Conservation (phyloP, 2,329 filamentous ascomycete genomes). For the Neocatenulostroma microsporum region DNA sequence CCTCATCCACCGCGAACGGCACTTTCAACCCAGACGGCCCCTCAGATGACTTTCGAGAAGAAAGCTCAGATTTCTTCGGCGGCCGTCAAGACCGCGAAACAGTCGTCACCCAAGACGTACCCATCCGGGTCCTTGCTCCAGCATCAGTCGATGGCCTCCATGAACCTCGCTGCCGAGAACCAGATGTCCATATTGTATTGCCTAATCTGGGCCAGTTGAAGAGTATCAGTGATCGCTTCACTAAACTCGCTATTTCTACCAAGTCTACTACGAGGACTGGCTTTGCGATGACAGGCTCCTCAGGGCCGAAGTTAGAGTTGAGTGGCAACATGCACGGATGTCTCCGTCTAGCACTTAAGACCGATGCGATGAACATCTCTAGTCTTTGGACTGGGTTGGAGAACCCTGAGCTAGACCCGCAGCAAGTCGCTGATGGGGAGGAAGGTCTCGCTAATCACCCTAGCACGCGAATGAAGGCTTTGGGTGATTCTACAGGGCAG, state of each 20-base stretch:
- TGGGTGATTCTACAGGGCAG: conserved; percentile 49
- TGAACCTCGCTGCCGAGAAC: conserved; percentile 82
- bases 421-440: conserved; percentile 59
- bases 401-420: conserved; percentile 80
- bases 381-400: conserved; percentile 78
- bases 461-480: conserved; percentile 63
- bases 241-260: conserved; percentile 58
- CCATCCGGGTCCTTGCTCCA: conserved; percentile 80
- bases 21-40: conserved; percentile 10
- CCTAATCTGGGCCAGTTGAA: conserved; percentile 84
- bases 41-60: conserved; percentile 17
- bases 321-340: conserved; percentile 92
- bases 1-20: conserved; percentile 25
- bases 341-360: conserved; percentile 68
- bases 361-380: conserved; percentile 76
- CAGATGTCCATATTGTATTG: conserved; percentile 88
- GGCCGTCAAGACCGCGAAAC: conserved; percentile 70
- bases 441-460: conserved; percentile 68
- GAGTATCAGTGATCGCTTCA: conserved; percentile 90
- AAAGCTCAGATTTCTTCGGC: conserved; percentile 38
- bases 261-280: conserved; percentile 23
- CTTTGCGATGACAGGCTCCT: conserved; percentile 17
- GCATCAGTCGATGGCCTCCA: conserved; percentile 85
- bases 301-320: conserved; percentile 64
- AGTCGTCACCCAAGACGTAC: conserved; percentile 89